Conservation (phyloP, 1,284 basidiomycete genomes). For the Wallemia hederae region DNA sequence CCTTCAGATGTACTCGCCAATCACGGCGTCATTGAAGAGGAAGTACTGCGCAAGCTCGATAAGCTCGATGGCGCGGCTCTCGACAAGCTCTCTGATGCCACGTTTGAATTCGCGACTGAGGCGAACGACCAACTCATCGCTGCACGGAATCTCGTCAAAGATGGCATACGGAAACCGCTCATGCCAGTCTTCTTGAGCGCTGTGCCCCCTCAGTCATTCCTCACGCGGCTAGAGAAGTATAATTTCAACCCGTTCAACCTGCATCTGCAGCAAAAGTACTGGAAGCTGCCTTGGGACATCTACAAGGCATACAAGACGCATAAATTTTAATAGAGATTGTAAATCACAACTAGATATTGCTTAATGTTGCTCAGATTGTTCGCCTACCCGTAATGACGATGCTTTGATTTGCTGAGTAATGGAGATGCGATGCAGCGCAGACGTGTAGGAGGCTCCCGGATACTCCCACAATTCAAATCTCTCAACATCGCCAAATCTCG, state of each 20-base stretch:
- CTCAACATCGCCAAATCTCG: too few relatives aligned
- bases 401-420: too few relatives aligned
- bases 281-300: background rate
- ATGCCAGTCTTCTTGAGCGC: constrained; percentile 51
- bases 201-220: constrained; percentile 22
- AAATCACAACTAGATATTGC: too few relatives aligned
- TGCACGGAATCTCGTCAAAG: constrained; percentile 30
- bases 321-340: too few relatives aligned
- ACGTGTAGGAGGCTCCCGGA: too few relatives aligned
- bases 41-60: constrained; percentile 43
- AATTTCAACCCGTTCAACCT: background rate
- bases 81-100: constrained; percentile 25
- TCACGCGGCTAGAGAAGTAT: background rate
- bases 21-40: constrained; percentile 55
- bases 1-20: constrained; percentile 56
- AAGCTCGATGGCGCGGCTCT: constrained; percentile 26
- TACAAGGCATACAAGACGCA: background rate
- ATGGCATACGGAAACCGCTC: constrained; percentile 30
- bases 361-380: too few relatives aligned
- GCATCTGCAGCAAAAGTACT: background rate
- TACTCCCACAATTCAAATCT: too few relatives aligned
- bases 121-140: constrained; percentile 75
- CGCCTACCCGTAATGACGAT: too few relatives aligned
- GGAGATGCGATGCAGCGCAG: too few relatives aligned
- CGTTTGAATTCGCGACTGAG: constrained; percentile 61